Conservation (phyloP, 352 stramenopile genomes). For the Hyaloperonospora brassicae region DNA sequence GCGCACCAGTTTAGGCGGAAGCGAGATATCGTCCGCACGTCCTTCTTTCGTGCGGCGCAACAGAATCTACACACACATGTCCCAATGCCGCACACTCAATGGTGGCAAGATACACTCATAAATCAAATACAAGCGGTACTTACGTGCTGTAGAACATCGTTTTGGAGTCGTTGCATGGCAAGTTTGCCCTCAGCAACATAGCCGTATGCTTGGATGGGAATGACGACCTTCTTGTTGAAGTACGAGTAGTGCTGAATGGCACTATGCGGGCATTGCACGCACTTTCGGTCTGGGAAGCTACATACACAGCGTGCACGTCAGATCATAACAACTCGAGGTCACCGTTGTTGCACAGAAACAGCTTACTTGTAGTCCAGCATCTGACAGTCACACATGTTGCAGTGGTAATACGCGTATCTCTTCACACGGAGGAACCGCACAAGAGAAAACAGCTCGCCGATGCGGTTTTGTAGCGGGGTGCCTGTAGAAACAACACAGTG, state of each 20-base stretch:
- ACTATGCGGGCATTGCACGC: conserved; percentile 88
- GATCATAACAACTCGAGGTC: conserved; percentile 7
- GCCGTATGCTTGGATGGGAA: conserved; percentile 95
- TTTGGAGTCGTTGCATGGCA: conserved; percentile 95
- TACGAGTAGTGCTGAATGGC: conserved; percentile 95
- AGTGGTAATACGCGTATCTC: conserved; percentile 98
- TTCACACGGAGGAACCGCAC: conserved; percentile 96
- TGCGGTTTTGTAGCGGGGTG: conserved; percentile 93
- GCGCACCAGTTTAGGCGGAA: conserved; percentile 83
- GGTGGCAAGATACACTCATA: background rate
- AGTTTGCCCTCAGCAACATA: conserved; percentile 88
- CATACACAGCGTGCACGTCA: conserved; percentile 7
- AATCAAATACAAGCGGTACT: conserved; percentile 13
- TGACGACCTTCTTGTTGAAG: conserved; percentile 98
- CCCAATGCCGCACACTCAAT: conserved; percentile 3
- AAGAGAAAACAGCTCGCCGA: conserved; percentile 93
- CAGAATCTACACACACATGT: conserved; percentile 69
- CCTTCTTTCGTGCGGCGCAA: conserved; percentile 97
- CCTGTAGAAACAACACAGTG: conserved; percentile 24
- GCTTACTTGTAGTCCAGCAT: conserved; percentile 92
- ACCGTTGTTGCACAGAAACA: background rate
- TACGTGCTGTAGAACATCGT: conserved; percentile 87
- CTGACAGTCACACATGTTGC: conserved; percentile 91
- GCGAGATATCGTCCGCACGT: conserved; percentile 91
- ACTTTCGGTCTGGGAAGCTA: conserved; percentile 77